Conservation (phyloP, 129 eudicot species). For the Chrysanthemum makinoi region DNA sequence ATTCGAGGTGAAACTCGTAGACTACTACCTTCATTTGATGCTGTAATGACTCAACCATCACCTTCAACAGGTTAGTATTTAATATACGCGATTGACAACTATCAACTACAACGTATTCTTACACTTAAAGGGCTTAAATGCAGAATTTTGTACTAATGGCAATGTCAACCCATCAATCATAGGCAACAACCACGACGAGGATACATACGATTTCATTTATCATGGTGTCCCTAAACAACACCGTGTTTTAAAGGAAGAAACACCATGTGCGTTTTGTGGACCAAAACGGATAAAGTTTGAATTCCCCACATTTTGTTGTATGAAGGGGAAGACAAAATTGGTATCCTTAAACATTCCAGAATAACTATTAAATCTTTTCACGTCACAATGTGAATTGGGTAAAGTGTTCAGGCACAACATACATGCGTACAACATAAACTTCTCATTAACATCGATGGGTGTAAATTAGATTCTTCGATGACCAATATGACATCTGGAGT, state of each 20-base stretch:
- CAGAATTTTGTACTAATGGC: not conserved
- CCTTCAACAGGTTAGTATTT: not conserved
- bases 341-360: not conserved
- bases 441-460: not conserved
- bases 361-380: not conserved
- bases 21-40: not conserved
- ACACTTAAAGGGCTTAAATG: not conserved
- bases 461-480: not conserved
- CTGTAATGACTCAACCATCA: not conserved
- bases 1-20: not conserved
- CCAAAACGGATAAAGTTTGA: not conserved
- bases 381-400: not conserved
- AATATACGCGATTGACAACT: not conserved
- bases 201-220: not conserved
- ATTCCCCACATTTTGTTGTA: slow-evolving; percentile 2
- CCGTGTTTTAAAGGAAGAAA: not conserved
- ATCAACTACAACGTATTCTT: not conserved
- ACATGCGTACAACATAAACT: not conserved
- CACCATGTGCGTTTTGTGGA: not conserved
- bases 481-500: slow-evolving; percentile 9
- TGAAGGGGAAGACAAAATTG: slow-evolving; percentile 10
- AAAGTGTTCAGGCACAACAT: not conserved
- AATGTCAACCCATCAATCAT: not conserved
- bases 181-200: not conserved
- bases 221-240: not conserved